A percentile compares a stretch with the other conserved stretches of the same genome.
Evolutionary conservation across 179 eudicot species (phyloP).

Genomic region (Beta macrorhiza): DNA sequence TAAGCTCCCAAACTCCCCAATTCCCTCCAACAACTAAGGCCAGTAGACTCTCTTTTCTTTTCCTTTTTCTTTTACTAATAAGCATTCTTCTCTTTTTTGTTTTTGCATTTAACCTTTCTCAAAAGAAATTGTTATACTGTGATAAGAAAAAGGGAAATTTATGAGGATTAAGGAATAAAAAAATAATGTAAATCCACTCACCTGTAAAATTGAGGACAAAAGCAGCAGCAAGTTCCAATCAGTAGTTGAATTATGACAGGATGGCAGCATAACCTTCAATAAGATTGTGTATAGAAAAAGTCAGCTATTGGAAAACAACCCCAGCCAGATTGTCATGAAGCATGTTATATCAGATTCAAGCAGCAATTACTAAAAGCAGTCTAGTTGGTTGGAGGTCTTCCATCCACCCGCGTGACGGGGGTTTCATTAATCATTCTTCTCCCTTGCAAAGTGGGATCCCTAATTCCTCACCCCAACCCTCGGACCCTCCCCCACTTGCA

Average conservation of each 20-base stretch:
- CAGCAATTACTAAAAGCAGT: not conserved
- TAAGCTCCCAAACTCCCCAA: too few relatives aligned
- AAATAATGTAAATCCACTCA: not conserved
- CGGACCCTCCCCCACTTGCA: too few relatives aligned
- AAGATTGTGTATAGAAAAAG: constrained; percentile 3
- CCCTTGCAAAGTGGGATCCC: too few relatives aligned
- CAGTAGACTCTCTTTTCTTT: too few relatives aligned
- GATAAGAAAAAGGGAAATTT: not conserved
- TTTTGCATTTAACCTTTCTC: too few relatives aligned
- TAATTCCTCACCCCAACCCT: too few relatives aligned
- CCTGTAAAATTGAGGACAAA: not conserved
- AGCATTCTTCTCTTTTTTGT: too few relatives aligned
- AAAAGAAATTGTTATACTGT: not conserved
- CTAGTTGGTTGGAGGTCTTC: too few relatives aligned
- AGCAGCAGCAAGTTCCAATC: not conserved
- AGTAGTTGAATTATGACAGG: not conserved
- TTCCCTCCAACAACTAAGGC: too few relatives aligned
- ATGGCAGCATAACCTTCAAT: constrained; percentile 2
- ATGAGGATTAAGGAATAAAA: not conserved
- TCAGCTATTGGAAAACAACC: not conserved
- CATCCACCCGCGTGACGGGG: too few relatives aligned
- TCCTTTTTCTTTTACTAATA: too few relatives aligned
- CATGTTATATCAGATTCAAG: not conserved
- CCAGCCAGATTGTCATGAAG: not conserved
- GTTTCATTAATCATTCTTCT: too few relatives aligned